A percentile compares a stretch with the other conserved stretches of the same genome.
These are phyloP conservation scores for Polytrichum commune DNA, from an alignment of 225 moss, liverwort and hornwort genomes.

Conservation along the genomic window DNA sequence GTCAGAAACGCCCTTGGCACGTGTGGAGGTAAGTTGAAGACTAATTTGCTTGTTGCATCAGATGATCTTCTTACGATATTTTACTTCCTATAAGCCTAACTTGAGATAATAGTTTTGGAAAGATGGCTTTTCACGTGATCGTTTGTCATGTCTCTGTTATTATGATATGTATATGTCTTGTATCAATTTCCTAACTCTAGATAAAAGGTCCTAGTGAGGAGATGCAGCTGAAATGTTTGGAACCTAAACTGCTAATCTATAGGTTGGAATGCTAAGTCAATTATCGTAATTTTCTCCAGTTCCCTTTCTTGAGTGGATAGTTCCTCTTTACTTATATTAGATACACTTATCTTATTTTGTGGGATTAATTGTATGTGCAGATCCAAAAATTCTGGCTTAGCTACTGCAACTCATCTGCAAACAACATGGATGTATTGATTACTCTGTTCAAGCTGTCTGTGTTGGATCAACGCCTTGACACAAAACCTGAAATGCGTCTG, in stretches of 20 bases:
- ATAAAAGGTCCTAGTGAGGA: no score
- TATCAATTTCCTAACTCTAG: no score
- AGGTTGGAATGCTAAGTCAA: no score
- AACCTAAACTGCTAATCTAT: no score
- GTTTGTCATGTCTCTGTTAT: no score
- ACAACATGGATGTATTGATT: slow-evolving; percentile 79
- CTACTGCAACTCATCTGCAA: slow-evolving; percentile 80
- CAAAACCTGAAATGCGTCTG: slow-evolving; percentile 94
- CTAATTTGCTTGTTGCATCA: no score
- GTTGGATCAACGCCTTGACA: slow-evolving; percentile 86
- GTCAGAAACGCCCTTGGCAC: slow-evolving; percentile 77
- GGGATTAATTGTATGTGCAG: slow-evolving; percentile 38
- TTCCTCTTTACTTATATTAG: not conserved
- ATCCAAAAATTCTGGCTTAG: slow-evolving; percentile 89
- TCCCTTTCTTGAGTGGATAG: not conserved
- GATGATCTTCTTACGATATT: no score
- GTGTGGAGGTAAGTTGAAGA: slow-evolving; percentile 68
- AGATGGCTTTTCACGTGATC: no score
- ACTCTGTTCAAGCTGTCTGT: slow-evolving; percentile 85
- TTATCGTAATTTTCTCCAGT: not conserved
- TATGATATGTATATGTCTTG: no score
- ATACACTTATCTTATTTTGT: not conserved
- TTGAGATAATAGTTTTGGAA: no score
- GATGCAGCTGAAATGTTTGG: no score
- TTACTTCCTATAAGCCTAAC: no score